Conservation (phyloP, 2,329 filamentous ascomycete genomes). For the Lecanicillium sp. region DNA sequence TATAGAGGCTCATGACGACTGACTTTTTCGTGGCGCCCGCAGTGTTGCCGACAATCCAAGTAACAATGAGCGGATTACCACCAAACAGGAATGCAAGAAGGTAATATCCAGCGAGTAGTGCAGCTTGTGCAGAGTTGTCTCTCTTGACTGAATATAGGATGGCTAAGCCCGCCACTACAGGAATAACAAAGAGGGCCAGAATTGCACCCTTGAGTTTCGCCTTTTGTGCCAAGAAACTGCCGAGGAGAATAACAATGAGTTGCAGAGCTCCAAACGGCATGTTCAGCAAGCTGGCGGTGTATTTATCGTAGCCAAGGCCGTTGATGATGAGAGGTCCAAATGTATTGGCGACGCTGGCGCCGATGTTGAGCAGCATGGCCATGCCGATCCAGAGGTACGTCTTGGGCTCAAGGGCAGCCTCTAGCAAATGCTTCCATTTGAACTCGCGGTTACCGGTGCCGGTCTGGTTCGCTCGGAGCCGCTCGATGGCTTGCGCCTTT, state of each 20-base stretch:
- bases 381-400: conserved; percentile 53
- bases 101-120: conserved; percentile 54
- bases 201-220: conserved; percentile 48
- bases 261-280: conserved; percentile 60
- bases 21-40: conserved; percentile 61
- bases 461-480: conserved; percentile 66
- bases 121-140: conserved; percentile 29
- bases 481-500: conserved; percentile 58
- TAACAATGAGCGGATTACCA: conserved; percentile 56
- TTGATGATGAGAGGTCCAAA: conserved; percentile 57
- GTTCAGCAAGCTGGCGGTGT: conserved; percentile 50
- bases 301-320: conserved; percentile 52
- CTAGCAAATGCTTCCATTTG: conserved; percentile 56
- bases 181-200: conserved; percentile 44
- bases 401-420: conserved; percentile 39
- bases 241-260: conserved; percentile 47
- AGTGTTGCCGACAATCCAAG: conserved; percentile 63
- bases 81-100: conserved; percentile 58
- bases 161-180: conserved; percentile 51
- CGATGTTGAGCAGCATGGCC: conserved; percentile 55
- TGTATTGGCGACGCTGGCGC: conserved; percentile 52
- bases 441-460: conserved; percentile 65
- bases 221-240: conserved; percentile 49
- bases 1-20: conserved; percentile 54
- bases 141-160: conserved; percentile 46